These are phyloP conservation scores for Bretschneidera sinensis DNA, from an alignment of 345 rosid species.

Conservation along the genomic window DNA sequence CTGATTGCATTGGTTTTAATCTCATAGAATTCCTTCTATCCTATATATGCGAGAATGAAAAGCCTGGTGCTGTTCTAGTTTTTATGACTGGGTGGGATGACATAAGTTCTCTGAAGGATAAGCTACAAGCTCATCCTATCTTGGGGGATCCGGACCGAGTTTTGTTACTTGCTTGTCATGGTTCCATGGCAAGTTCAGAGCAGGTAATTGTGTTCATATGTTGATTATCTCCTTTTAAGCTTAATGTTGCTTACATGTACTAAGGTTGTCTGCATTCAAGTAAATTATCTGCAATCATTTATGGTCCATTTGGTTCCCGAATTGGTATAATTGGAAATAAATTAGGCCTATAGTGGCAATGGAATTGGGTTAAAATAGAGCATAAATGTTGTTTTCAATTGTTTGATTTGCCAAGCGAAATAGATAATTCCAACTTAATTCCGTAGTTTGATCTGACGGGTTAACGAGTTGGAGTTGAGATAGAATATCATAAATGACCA, in stretches of 20 bases:
- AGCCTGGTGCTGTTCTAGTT: conserved; percentile 78
- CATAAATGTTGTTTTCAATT: no score
- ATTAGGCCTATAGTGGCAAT: no score
- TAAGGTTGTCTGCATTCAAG: background rate
- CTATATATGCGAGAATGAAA: conserved; percentile 63
- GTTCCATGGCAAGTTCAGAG: conserved; percentile 94
- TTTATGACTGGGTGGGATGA: conserved; percentile 99
- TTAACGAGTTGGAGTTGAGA: no score
- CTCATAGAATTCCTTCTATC: conserved; percentile 69
- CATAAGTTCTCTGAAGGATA: conserved; percentile 79
- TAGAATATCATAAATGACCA: no score
- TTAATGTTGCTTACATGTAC: background rate
- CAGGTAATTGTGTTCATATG: conserved; percentile 47
- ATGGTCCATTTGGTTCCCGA: no score
- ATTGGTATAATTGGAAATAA: no score
- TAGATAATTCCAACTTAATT: no score
- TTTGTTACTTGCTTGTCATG: conserved; percentile 86
- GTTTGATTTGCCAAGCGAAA: no score
- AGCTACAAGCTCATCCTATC: conserved; percentile 60
- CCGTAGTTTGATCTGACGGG: no score
- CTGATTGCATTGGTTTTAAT: conserved; percentile 90
- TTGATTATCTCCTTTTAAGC: conserved; percentile 3
- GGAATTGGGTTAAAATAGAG: no score
- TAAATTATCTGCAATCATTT: background rate
- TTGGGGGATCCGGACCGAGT: conserved; percentile 68